Percentiles rank a stretch among this genome's conserved stretches.
Conservation (phyloP, 2,329 filamentous ascomycete genomes). For the Xylaria sp. region DNA sequence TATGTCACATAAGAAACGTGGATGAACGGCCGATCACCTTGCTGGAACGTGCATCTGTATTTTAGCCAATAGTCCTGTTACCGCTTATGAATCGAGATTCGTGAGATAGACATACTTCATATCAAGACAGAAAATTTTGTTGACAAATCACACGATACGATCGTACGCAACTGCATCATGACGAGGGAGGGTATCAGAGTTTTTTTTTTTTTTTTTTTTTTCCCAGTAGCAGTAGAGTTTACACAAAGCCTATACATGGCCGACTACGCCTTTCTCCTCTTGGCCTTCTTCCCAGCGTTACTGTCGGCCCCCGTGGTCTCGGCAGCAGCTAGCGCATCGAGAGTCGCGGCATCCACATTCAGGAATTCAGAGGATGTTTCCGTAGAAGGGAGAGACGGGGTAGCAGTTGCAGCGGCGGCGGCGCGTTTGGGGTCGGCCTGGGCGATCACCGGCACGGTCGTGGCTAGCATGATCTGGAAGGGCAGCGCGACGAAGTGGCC, state of each 20-base stretch:
- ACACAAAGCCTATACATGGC: constrained; percentile 19
- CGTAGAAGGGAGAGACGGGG: background rate
- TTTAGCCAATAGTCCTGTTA: background rate
- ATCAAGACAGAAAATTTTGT: background rate
- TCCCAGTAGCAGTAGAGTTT: background rate
- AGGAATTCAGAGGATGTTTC: constrained; percentile 46
- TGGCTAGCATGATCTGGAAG: constrained; percentile 82
- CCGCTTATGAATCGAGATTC: background rate
- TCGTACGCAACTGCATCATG: background rate
- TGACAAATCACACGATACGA: constrained; percentile 9
- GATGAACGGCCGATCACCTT: background rate
- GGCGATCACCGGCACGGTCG: constrained; percentile 73
- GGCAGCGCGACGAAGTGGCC: constrained; percentile 79
- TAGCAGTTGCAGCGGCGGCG: constrained; percentile 43
- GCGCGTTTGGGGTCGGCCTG: constrained; percentile 71
- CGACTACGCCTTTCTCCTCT: constrained; percentile 50
- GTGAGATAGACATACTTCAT: constrained; percentile 9
- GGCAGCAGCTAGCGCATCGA: constrained; percentile 56
- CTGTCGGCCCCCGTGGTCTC: constrained; percentile 44
- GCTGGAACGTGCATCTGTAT: background rate
- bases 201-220: constrained; percentile 25
- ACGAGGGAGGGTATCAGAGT: constrained; percentile 36
- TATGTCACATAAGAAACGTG: background rate
- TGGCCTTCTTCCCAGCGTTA: constrained; percentile 46
- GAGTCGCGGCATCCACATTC: constrained; percentile 58